A percentile compares a stretch with the other conserved stretches of the same genome.
Conservation (phyloP, 495 filamentous ascomycete genomes). For the Penicillium chermesinum region DNA sequence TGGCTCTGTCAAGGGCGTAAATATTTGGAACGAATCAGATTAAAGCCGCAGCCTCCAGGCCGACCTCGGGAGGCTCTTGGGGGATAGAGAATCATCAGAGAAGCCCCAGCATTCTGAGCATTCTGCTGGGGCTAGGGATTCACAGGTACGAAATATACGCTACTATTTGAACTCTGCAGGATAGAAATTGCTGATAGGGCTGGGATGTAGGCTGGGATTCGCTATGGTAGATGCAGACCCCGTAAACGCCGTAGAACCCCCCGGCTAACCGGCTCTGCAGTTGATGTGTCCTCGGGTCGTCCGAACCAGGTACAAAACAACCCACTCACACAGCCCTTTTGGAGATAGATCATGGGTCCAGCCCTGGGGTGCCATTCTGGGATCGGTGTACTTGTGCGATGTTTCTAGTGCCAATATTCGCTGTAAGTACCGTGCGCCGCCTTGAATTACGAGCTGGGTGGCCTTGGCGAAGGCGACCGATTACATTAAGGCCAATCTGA, state of each 20-base stretch:
- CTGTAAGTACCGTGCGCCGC: not conserved
- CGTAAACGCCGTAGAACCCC: no score
- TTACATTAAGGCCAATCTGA: no score
- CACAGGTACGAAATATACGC: not conserved
- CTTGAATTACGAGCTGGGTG: not conserved
- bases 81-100: not conserved
- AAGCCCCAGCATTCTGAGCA: not conserved
- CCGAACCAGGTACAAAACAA: no score
- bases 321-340: no score
- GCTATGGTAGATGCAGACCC: no score
- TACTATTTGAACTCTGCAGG: not conserved
- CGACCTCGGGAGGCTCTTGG: not conserved
- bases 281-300: no score
- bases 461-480: no score
- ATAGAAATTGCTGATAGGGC: not conserved
- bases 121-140: no score
- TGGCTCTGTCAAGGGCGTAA: constrained; percentile 6
- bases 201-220: no score
- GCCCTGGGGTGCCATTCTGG: no score
- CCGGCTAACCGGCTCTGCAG: not conserved
- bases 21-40: constrained; percentile 4
- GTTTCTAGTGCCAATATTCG: not conserved
- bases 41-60: constrained; percentile 4
- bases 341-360: no score
- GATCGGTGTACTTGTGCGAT: no score